Conservation (phyloP, 495 filamentous ascomycete species). For the Neurospora sublineolata region DNA sequence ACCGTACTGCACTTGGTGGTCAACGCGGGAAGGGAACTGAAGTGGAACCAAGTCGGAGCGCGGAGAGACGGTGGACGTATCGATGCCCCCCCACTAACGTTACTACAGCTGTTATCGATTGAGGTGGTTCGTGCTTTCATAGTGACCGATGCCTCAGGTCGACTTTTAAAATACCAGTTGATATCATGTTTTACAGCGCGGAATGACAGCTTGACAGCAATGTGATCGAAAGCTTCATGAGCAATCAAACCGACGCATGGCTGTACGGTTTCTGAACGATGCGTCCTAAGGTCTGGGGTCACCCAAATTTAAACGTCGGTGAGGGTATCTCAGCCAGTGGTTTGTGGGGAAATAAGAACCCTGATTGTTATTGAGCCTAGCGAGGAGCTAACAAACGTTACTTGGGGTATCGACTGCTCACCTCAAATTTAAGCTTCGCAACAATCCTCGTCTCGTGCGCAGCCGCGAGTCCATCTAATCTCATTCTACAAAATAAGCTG, state of each 20-base stretch:
- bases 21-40: neutral
- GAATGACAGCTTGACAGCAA: neutral
- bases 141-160: neutral
- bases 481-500: neutral
- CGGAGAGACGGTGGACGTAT: neutral
- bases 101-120: neutral
- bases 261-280: neutral
- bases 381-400: neutral
- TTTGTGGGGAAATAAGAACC: neutral
- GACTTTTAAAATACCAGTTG: neutral
- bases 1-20: neutral
- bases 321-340: neutral
- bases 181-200: neutral
- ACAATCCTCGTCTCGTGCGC: neutral
- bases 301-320: neutral
- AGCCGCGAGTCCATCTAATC: neutral
- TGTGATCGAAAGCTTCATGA: neutral
- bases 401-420: neutral
- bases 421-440: neutral
- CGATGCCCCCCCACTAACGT: neutral
- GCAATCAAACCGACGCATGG: neutral
- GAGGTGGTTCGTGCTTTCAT: neutral
- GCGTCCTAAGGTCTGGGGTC: neutral
- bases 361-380: neutral
- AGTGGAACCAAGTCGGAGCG: neutral